Conservation (phyloP, 1,284 basidiomycete species). For the Nidula niveotomentosa region DNA sequence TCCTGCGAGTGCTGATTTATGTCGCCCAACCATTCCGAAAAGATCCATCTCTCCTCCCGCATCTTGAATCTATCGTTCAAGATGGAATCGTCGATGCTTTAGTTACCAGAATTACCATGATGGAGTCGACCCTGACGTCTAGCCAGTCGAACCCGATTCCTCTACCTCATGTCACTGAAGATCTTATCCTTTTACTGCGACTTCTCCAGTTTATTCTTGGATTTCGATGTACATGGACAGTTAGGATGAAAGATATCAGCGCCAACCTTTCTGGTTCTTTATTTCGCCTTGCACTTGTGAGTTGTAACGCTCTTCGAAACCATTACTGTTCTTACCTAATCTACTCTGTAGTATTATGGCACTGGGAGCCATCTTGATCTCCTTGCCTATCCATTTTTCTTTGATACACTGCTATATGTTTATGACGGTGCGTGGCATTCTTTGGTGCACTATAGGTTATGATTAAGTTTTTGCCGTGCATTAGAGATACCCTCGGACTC, state of each 20-base stretch:
- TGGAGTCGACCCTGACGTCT: conserved; percentile 34
- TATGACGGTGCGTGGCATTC: conserved; percentile 57
- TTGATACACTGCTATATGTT: conserved; percentile 74
- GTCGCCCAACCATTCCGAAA: conserved; percentile 66
- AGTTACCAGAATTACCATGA: conserved; percentile 37
- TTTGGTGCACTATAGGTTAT: not conserved
- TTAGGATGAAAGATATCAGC: conserved; percentile 45
- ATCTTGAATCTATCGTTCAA: conserved; percentile 52
- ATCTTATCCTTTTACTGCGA: conserved; percentile 54
- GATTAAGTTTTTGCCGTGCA: not conserved
- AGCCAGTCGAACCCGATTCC: conserved; percentile 14
- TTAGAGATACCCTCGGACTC: conserved; percentile 62
- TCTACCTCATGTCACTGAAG: conserved; percentile 19
- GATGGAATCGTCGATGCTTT: conserved; percentile 53
- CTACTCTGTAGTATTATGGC: conserved; percentile 43
- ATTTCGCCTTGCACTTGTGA: conserved; percentile 56
- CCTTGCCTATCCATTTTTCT: conserved; percentile 59
- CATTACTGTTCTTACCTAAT: not conserved
- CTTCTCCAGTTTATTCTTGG: conserved; percentile 73
- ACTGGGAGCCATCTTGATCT: conserved; percentile 49
- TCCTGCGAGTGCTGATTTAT: conserved; percentile 67
- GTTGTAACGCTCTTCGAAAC: conserved; percentile 19
- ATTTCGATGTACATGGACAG: conserved; percentile 60
- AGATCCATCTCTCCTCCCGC: conserved; percentile 38
- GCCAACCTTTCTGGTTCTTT: conserved; percentile 44